Conservation (phyloP, 768 basidiomycete species). For the Russula griseocarnosa region DNA sequence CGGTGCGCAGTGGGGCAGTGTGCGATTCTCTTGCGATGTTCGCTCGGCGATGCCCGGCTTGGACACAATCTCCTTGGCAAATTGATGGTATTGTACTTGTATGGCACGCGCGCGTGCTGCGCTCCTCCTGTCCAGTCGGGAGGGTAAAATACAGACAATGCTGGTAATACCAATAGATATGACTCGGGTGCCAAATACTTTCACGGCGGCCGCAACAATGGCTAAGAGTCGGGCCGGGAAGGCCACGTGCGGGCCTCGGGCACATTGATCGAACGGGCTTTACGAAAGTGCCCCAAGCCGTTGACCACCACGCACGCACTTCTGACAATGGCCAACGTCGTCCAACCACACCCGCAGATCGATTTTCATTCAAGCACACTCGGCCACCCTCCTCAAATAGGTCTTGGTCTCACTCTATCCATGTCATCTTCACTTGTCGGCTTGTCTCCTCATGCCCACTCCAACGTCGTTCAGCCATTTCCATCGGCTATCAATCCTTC, state of each 20-base stretch:
- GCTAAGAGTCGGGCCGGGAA: not conserved
- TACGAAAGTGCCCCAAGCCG: constrained; percentile 20
- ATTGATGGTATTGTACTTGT: too few species aligned
- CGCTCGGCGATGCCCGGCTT: not conserved
- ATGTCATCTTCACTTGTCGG: constrained; percentile 44
- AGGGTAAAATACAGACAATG: not conserved
- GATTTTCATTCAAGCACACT: constrained; percentile 59
- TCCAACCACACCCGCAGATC: constrained; percentile 50
- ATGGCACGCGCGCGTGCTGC: too few species aligned
- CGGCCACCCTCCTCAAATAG: constrained; percentile 60
- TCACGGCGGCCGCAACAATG: too few species aligned
- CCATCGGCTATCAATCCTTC: constrained; percentile 47
- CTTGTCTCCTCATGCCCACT: constrained; percentile 44
- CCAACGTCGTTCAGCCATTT: constrained; percentile 52
- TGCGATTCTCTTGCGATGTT: not conserved
- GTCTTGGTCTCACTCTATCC: constrained; percentile 67
- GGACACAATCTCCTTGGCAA: too few species aligned
- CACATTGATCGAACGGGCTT: not conserved
- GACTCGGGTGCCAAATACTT: not conserved
- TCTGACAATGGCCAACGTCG: constrained; percentile 64
- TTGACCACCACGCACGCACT: constrained; percentile 27
- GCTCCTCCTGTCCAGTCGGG: too few species aligned
- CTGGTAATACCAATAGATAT: not conserved
- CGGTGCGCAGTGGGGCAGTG: not conserved
- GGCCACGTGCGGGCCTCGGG: constrained; percentile 17